phyloP scores from a whole-genome alignment of 2,329 filamentous ascomycete species.

The Pestalotiopsis fici region DNA sequence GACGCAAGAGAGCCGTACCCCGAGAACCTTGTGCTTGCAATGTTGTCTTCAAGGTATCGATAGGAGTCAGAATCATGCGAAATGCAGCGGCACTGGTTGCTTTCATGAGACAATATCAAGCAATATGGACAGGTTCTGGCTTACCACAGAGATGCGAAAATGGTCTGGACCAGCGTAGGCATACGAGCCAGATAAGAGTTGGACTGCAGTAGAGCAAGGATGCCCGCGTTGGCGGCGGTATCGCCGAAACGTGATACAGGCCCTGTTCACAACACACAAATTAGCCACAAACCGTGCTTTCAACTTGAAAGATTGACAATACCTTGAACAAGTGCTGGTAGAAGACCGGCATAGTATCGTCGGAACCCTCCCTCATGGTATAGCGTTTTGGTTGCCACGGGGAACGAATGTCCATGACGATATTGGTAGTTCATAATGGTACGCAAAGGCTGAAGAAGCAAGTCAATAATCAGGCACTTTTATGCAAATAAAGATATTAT shows the following conservation, averaged over 20 bases:
- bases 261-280: conserved; percentile 24
- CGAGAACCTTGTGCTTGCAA: conserved; percentile 47
- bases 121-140: background rate
- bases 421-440: conserved; percentile 56
- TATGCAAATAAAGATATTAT: background rate
- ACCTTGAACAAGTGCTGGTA: conserved; percentile 46
- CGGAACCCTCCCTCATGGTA: conserved; percentile 41
- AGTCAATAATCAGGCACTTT: background rate
- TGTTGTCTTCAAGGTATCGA: conserved; percentile 52
- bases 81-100: conserved; percentile 41
- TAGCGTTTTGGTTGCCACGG: conserved; percentile 37
- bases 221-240: conserved; percentile 50
- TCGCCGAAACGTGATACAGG: conserved; percentile 48
- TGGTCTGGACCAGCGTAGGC: conserved; percentile 43
- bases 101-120: background rate
- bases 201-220: conserved; percentile 46
- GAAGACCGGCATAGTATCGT: conserved; percentile 47
- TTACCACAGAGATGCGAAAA: conserved; percentile 48
- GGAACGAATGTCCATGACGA: conserved; percentile 44
- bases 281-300: background rate
- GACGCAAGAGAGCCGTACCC: conserved; percentile 42
- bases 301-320: background rate
- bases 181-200: conserved; percentile 45
- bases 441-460: conserved; percentile 38
- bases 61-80: conserved; percentile 47